Evolutionary conservation across 2,329 filamentous ascomycete genomes (phyloP).

Genomic region (Colletotrichum siamense): DNA sequence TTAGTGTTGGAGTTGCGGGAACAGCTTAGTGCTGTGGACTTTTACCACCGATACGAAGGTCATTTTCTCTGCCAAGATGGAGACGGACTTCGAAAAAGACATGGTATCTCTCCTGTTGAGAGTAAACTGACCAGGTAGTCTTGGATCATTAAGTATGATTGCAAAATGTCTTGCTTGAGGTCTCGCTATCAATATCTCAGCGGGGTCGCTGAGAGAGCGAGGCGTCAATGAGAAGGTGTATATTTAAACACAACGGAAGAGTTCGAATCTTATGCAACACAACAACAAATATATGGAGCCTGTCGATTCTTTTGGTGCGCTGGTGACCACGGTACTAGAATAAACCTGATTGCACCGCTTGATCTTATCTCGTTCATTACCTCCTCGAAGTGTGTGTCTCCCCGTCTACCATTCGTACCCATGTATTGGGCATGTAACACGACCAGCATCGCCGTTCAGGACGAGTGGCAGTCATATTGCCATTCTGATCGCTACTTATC

Average conservation of each 20-base stretch:
- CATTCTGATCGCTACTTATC: neutral
- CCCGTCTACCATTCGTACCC: fast-evolving
- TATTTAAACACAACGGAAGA: too few relatives aligned
- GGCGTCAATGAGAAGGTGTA: too few relatives aligned
- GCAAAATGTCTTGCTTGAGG: neutral
- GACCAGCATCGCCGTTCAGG: fast-evolving
- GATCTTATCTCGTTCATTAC: fast-evolving
- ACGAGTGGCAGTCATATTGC: neutral
- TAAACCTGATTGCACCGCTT: too few relatives aligned
- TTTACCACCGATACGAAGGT: neutral
- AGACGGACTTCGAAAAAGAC: fast-evolving
- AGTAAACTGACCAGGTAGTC: neutral
- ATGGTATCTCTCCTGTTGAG: fast-evolving
- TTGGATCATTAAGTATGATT: neutral
- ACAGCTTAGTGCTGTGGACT: too few relatives aligned
- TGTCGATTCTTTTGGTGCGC: fast-evolving
- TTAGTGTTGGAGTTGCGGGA: neutral
- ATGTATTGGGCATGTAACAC: neutral
- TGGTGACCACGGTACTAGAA: fast-evolving
- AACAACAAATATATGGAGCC: neutral
- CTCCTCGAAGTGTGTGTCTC: neutral
- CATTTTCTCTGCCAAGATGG: neutral
- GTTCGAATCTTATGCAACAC: neutral
- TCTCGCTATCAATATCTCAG: too few relatives aligned
- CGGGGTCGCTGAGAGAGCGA: too few relatives aligned